Percentiles rank a stretch among this genome's conserved stretches.
Conservation (phyloP, 768 basidiomycete genomes). For the Macrolepiota fuliginosa region DNA sequence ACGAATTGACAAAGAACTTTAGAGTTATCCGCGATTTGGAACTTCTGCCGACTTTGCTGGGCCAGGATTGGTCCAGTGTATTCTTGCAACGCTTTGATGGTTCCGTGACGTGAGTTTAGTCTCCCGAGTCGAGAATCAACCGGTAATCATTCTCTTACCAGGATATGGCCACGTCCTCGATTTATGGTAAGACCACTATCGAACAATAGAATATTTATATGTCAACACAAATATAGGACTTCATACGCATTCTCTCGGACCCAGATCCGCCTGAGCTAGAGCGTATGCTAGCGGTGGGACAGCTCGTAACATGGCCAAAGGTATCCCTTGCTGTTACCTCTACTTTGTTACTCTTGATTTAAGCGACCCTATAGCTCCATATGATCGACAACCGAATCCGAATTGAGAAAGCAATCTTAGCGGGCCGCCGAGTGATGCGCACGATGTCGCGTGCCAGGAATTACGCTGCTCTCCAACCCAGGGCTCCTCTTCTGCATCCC, state of each 20-base stretch:
- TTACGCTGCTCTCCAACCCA: conserved; percentile 19
- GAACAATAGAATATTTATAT: neutral
- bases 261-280: conserved; percentile 77
- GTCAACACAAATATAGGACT: conserved; percentile 52
- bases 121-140: neutral
- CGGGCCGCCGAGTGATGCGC: conserved; percentile 75
- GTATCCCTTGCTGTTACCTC: conserved; percentile 34
- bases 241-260: conserved; percentile 81
- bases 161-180: conserved; percentile 85
- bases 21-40: conserved; percentile 97
- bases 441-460: conserved; percentile 41
- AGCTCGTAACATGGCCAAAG: conserved; percentile 96
- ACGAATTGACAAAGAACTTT: conserved; percentile 96
- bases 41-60: conserved; percentile 87
- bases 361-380: conserved; percentile 55
- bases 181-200: conserved; percentile 47
- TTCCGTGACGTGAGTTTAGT: conserved; percentile 67
- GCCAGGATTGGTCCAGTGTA: conserved; percentile 95
- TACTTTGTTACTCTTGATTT: neutral
- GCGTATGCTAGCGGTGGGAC: conserved; percentile 84
- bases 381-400: conserved; percentile 92
- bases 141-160: conserved; percentile 24
- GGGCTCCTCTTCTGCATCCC: conserved; percentile 19
- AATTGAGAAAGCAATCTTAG: conserved; percentile 78
- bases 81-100: conserved; percentile 95